Percentiles rank a stretch among this genome's conserved stretches.
Conservation (phyloP, 2,329 filamentous ascomycete genomes). For the Calonectria honghensis region DNA sequence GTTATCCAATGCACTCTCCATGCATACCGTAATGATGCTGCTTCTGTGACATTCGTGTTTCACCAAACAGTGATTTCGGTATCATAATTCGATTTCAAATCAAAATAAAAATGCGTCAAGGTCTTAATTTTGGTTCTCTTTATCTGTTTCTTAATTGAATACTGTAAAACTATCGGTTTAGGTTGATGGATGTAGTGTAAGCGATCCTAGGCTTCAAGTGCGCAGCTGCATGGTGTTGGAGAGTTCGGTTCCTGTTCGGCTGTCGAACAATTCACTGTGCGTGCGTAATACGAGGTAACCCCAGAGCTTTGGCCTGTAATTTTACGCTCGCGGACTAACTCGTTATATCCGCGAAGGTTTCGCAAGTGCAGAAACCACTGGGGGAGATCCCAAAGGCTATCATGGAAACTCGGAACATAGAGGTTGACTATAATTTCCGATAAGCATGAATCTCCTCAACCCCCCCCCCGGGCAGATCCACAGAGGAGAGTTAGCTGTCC, state of each 20-base stretch:
- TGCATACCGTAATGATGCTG: conserved; percentile 5
- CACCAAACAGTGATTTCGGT: no score
- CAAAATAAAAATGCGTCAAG: neutral
- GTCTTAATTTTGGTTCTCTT: neutral
- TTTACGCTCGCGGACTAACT: neutral
- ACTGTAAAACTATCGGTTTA: neutral
- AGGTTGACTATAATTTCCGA: conserved; percentile 6
- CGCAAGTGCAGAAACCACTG: neutral
- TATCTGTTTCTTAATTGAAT: neutral
- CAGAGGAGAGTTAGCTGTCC: conserved; percentile 44
- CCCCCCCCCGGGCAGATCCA: neutral
- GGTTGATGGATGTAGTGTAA: neutral
- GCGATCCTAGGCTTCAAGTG: neutral
- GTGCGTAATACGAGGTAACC: neutral
- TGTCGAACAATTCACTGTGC: neutral
- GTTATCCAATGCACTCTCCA: conserved; percentile 51
- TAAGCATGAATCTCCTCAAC: neutral
- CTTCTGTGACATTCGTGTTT: neutral
- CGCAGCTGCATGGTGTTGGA: neutral
- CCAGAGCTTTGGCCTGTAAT: neutral
- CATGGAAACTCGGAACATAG: neutral
- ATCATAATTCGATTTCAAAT: neutral
- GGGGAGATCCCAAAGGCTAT: neutral
- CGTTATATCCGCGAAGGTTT: neutral
- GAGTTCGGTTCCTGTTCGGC: neutral